Conservation (phyloP, 805 yeast genomes). For the Huiozyma naganishii region DNA sequence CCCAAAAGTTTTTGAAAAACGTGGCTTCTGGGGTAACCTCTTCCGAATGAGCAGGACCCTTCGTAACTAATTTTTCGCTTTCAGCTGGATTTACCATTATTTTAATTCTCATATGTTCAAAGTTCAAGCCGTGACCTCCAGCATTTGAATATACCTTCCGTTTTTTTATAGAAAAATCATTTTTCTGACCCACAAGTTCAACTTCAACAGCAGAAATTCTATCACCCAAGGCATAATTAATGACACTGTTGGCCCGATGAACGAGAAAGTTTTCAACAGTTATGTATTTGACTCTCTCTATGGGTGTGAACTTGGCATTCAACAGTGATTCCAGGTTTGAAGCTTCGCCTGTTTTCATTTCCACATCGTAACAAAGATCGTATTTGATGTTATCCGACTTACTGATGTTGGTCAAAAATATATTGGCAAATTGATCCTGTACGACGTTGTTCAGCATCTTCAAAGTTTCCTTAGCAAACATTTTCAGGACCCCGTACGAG, state of each 20-base stretch:
- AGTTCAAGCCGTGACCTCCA: conserved; percentile 15
- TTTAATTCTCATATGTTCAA: conserved; percentile 42
- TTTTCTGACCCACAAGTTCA: conserved; percentile 22
- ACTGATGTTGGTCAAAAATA: conserved; percentile 55
- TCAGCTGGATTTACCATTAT: conserved; percentile 58
- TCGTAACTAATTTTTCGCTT: conserved; percentile 72
- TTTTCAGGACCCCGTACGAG: conserved; percentile 51
- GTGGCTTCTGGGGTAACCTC: conserved; percentile 43
- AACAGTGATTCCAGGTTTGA: conserved; percentile 21
- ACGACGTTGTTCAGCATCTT: conserved; percentile 64
- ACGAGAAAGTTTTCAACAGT: conserved; percentile 57
- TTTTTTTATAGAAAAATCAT: conserved; percentile 31
- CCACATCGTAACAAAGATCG: conserved; percentile 46
- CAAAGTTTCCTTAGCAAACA: conserved; percentile 60
- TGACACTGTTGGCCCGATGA: conserved; percentile 47
- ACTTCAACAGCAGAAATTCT: conserved; percentile 30
- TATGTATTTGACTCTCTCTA: conserved; percentile 61
- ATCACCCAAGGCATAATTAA: conserved; percentile 47
- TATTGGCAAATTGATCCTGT: conserved; percentile 69
- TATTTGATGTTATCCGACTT: conserved; percentile 44
- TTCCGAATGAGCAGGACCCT: conserved; percentile 65
- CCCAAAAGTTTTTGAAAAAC: conserved; percentile 82
- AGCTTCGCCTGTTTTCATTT: conserved; percentile 32
- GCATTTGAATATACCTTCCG: conserved; percentile 38
- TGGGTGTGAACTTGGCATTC: conserved; percentile 46